Evolutionary conservation across 371 early-diverging fungal species (phyloP), one percentile per base, ranked within the genome.

Genomic region (Batrachochytrium dendrobatidis): DNA sequence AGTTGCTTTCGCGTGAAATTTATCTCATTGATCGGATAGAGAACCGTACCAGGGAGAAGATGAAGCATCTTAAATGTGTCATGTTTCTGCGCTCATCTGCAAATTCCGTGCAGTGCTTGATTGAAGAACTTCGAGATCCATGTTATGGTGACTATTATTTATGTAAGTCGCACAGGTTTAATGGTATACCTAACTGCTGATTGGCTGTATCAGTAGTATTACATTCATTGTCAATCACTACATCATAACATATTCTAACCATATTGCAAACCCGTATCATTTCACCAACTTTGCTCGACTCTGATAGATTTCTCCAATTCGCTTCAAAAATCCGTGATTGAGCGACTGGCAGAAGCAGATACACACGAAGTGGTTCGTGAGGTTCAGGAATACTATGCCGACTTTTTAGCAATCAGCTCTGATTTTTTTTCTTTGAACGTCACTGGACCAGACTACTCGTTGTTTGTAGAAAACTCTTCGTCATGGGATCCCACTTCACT

Each of bases 351-450:
- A 18, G 97, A 98, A 72, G 86, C 86, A 44, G 98, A 98, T 71
- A 91, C 91, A 64, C 85, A 83, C 60, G 96, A 96, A 72, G 87
- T 86, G 17, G 94, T 98, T 28, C 81, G 90, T 6, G 95, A 94
- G 70, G 85, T 98, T 15, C 93, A 94, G 78, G 98, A 98, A 74
- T 92, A 83, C 57, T 98, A 80, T 73, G 94, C 91, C 0, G 98
- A 98, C 66, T 96, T 83, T 65, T 79, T 85, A 10, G 92, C 92
- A 18, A 79, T 92, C 61, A 89, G 90, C 56, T 74, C 83, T 0
- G 87, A 91, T 55, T 72, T 94, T 48, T 93, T 86, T 65, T 86
- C 90, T 18, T 75, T 96, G 45, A 85, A 87, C 30, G 67, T 94
- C 56, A 61, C 70, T 44, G 70, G 79, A 6, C 77, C 83, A 6